A percentile compares a stretch with the other conserved stretches of the same genome.
These are phyloP conservation scores for Kodamaea jinghongensis DNA, from an alignment of 805 yeast species.

Conservation along the genomic window DNA sequence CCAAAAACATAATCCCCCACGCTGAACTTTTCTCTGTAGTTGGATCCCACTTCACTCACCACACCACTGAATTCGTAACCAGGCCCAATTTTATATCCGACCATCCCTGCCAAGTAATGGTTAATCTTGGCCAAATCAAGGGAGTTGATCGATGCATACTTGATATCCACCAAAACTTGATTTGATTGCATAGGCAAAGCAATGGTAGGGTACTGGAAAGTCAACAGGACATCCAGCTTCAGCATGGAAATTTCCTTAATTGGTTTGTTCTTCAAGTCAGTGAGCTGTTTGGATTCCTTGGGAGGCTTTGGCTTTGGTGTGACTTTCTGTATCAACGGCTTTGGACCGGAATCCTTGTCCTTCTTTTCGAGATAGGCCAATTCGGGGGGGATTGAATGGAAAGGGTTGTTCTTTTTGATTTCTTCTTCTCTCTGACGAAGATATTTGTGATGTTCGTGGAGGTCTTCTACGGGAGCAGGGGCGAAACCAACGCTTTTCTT, in stretches of 20 bases:
- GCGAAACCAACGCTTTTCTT: conserved; percentile 41
- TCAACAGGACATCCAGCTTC: conserved; percentile 44
- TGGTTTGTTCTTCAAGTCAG: conserved; percentile 49
- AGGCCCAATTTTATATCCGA: conserved; percentile 56
- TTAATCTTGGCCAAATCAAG: conserved; percentile 61
- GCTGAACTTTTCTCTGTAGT: conserved; percentile 31
- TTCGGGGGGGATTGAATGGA: conserved; percentile 42
- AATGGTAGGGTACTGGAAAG: conserved; percentile 51
- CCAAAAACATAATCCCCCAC: conserved; percentile 71
- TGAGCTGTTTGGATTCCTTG: background rate
- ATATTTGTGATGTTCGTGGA: conserved; percentile 32
- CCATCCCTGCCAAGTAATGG: conserved; percentile 49
- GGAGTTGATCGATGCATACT: conserved; percentile 62
- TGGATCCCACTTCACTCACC: conserved; percentile 53
- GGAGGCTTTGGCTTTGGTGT: conserved; percentile 4
- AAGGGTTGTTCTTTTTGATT: conserved; percentile 27
- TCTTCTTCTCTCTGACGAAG: conserved; percentile 27
- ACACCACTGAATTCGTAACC: conserved; percentile 72
- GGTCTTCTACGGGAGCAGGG: conserved; percentile 34
- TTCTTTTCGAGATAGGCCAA: conserved; percentile 33
- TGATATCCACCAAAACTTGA: conserved; percentile 56
- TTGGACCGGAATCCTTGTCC: conserved; percentile 23
- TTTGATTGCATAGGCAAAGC: conserved; percentile 47
- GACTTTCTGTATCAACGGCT: conserved; percentile 15
- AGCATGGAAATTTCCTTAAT: conserved; percentile 47